phyloP scores from a whole-genome alignment of 345 rosid genomes.

The Capsella bursapastoris region DNA sequence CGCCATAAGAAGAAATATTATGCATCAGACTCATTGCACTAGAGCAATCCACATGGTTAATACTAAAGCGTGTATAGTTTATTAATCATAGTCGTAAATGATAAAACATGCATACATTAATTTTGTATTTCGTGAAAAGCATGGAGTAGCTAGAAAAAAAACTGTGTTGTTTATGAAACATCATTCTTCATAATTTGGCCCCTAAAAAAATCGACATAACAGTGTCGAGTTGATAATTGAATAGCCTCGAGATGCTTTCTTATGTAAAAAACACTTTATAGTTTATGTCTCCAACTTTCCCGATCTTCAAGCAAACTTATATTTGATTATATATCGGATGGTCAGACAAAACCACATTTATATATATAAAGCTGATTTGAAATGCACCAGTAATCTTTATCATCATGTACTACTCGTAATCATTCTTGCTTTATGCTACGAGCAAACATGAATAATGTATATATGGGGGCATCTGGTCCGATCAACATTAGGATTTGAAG shows the following conservation, averaged over 20 bases:
- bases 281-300: conserved; percentile 42
- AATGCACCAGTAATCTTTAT: conserved; percentile 34
- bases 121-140: conserved; percentile 14
- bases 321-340: conserved; percentile 40
- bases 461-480: neutral
- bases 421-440: conserved; percentile 37
- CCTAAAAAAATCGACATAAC: conserved; percentile 10
- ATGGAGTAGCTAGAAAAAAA: neutral
- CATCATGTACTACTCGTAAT: conserved; percentile 27
- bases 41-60: conserved; percentile 14
- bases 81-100: neutral
- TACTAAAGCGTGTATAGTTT: conserved; percentile 5
- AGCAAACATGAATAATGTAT: conserved; percentile 21
- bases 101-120: neutral
- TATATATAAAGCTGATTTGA: conserved; percentile 39
- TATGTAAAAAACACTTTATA: conserved; percentile 34
- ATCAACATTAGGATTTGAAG: conserved; percentile 11
- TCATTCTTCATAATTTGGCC: conserved; percentile 5
- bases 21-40: neutral
- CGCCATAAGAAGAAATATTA: too few relatives aligned
- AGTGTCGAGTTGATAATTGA: conserved; percentile 30
- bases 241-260: conserved; percentile 46
- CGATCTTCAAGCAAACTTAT: conserved; percentile 47
- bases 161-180: conserved; percentile 3
- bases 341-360: conserved; percentile 40